Base-by-base conservation (phyloP, 352 stramenopile species). In the Phytophthora pistaciae region DNA sequence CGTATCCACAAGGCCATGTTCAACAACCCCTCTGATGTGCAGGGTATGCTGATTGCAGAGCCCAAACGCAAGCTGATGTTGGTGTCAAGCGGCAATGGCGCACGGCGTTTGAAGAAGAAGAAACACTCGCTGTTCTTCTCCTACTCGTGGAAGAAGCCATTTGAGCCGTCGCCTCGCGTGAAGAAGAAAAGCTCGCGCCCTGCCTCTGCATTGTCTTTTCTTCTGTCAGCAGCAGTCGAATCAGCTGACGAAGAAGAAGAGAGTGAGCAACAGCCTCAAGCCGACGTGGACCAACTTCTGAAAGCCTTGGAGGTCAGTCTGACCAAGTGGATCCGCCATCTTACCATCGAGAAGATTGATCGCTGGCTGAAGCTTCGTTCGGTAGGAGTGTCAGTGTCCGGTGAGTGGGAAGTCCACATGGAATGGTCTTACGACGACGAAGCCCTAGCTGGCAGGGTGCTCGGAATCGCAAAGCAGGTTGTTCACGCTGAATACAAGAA, bases 1-100 rank as follows among this genome's bases (percentile, higher is more conserved):
- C 84, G 85, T 11, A 94, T 95, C 56, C 88, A 95, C 74, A 94
- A 93, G 71, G 85, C 87, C 23, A 92, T 95, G 83, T 93, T 95
- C 52, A 94, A 93, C 64, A 91, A 87, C 54, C 87, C 87, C 14
- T 82, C 77, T 4, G 82, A 92, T 61, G 82, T 95, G 2, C 84
- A 94, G 29, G 87, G 85, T 7, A 83, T 96, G 61, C 50, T 96
- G 23, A 84, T 96, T 56, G 86, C 86, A 1, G 90, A 96, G 50
- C 72, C 82, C 7, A 95, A 93, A 62, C 85, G 88, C n/a, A 95
- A 94, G 59, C 62, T 95, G 20, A 82, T 95, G 73, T 71, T 94
- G 7, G 83, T 96, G 1, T 90, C 88, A 8, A 78, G 61, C 40
- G 80, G 82, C 9, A 93, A 86, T 29, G 90, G 85, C 10, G 81